phyloP scores from a whole-genome alignment of 768 basidiomycete species.

The Collybiopsis confluens region DNA sequence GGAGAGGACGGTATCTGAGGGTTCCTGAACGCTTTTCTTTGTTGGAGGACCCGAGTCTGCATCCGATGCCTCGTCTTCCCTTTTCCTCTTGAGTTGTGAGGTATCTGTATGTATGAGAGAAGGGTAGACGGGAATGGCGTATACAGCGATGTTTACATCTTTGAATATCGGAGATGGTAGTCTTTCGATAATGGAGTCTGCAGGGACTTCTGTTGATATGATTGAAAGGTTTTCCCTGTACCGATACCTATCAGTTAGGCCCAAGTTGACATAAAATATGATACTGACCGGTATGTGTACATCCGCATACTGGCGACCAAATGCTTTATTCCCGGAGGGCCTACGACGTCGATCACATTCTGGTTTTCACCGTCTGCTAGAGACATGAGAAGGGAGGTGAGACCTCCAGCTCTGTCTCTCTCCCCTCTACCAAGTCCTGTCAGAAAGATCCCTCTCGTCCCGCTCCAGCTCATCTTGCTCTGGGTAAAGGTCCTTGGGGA shows the following conservation, averaged over 20 bases:
- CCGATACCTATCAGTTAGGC: slow-evolving; percentile 1
- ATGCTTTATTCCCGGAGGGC: slow-evolving; percentile 72
- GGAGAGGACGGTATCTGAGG: not conserved
- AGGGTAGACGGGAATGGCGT: slow-evolving; percentile 45
- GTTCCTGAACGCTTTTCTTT: not conserved
- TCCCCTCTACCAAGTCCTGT: slow-evolving; percentile 42
- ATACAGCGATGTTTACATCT: slow-evolving; percentile 64
- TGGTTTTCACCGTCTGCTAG: slow-evolving; percentile 67
- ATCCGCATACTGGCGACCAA: slow-evolving; percentile 65
- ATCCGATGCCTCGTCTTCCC: not conserved
- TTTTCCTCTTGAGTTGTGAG: not conserved
- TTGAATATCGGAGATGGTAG: slow-evolving; percentile 43
- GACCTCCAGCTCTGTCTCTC: slow-evolving; percentile 61
- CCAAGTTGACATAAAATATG: not conserved
- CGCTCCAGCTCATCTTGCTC: slow-evolving; percentile 60
- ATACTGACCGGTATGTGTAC: slow-evolving; percentile 59
- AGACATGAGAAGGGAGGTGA: slow-evolving; percentile 77
- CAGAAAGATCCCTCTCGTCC: slow-evolving; percentile 67
- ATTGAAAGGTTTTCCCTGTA: slow-evolving; percentile 50
- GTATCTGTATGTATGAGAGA: not conserved
- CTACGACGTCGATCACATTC: slow-evolving; percentile 51
- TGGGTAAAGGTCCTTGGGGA: slow-evolving; percentile 57
- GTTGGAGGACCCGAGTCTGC: not conserved
- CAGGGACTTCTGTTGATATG: slow-evolving; percentile 38
- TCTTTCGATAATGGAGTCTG: slow-evolving; percentile 11